Conservation (phyloP, 108 stramenopile genomes). For the Cyclotella choctawhatcheeana region DNA sequence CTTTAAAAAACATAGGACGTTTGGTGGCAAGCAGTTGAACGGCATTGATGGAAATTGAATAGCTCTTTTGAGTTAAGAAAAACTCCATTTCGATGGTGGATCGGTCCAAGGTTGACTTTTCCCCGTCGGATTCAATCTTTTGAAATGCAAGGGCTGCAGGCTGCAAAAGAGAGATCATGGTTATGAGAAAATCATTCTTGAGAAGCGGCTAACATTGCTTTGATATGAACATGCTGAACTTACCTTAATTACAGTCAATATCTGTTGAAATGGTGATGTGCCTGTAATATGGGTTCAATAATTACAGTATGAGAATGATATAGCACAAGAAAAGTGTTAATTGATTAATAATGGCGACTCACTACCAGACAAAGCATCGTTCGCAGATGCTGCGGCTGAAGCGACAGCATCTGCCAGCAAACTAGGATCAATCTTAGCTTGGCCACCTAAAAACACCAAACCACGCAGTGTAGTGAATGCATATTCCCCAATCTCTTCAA, state of each 20-base stretch:
- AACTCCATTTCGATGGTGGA: constrained; percentile 76
- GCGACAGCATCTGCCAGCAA: constrained; percentile 65
- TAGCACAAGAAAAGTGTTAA: constrained; percentile 23
- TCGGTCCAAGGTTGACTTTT: constrained; percentile 54
- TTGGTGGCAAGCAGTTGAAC: constrained; percentile 75
- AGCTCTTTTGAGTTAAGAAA: constrained; percentile 79
- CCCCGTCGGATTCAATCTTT: constrained; percentile 75
- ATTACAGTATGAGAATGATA: background rate
- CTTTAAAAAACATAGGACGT: constrained; percentile 82
- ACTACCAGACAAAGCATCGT: constrained; percentile 51
- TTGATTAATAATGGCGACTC: too few relatives aligned
- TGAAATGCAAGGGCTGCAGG: constrained; percentile 85
- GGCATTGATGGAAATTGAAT: constrained; percentile 85
- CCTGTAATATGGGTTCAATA: background rate
- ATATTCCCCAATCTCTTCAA: constrained; percentile 88
- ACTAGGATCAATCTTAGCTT: constrained; percentile 80
- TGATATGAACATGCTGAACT: background rate
- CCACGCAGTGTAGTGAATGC: constrained; percentile 86
- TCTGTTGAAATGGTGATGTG: constrained; percentile 54
- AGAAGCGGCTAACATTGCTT: too few relatives aligned
- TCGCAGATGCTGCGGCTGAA: constrained; percentile 24
- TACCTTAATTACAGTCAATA: constrained; percentile 76
- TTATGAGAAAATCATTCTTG: background rate
- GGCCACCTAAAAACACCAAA: constrained; percentile 79
- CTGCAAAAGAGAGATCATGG: background rate